These are phyloP conservation scores for Inonotus obliquus DNA, from an alignment of 1,284 basidiomycete species.

Conservation along the genomic window DNA sequence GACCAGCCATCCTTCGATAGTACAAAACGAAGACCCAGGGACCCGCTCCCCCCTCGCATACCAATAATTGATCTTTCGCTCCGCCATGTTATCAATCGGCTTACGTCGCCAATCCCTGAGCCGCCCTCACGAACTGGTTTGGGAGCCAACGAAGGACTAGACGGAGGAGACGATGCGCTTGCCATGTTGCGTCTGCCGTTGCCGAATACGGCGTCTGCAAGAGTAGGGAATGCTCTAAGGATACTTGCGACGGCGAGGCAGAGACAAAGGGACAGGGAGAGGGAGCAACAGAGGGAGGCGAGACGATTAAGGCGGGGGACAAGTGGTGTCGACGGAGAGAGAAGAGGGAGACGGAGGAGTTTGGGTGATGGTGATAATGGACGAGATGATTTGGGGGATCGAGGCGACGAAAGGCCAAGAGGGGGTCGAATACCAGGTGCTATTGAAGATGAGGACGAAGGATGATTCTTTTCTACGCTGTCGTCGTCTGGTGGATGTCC, in stretches of 20 bases:
- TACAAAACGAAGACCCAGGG: conserved; percentile 21
- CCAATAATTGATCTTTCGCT: conserved; percentile 61
- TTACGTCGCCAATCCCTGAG: conserved; percentile 47
- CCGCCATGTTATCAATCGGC: conserved; percentile 43
- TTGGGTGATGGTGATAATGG: not conserved
- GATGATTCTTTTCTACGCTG: not conserved
- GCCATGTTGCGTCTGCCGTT: conserved; percentile 7
- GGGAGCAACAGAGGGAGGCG: not conserved
- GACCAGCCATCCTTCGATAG: not conserved
- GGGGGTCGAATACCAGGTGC: conserved; percentile 11
- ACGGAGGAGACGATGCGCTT: conserved; percentile 5
- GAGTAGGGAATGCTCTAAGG: not conserved
- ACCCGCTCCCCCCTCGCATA: not conserved
- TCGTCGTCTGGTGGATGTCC: not conserved
- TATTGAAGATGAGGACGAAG: conserved; percentile 12
- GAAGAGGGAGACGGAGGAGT: not conserved
- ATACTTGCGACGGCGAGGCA: conserved; percentile 4
- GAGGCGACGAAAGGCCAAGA: not conserved
- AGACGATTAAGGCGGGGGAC: not conserved
- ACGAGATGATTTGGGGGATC: not conserved
- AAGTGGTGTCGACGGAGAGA: not conserved
- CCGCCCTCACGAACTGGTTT: conserved; percentile 23
- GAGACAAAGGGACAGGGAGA: conserved; percentile 1
- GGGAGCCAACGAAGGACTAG: not conserved
- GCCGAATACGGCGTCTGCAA: conserved; percentile 8